Conservation (phyloP, 75 land plant genomes). For the Pseudotsuga menziesii region DNA sequence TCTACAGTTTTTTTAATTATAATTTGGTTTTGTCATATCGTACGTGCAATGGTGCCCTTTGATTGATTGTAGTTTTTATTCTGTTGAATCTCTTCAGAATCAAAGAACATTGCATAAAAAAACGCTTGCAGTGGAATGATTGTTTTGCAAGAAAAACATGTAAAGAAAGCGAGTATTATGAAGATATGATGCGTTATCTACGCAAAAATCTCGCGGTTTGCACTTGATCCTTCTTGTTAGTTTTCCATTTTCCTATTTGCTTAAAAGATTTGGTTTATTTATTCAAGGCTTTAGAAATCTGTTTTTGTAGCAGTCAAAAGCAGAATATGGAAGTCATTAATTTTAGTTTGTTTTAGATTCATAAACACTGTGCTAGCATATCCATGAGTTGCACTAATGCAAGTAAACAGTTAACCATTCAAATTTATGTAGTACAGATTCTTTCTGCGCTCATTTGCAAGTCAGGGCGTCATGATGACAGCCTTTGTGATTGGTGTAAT, state of each 20-base stretch:
- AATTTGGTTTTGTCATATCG: neutral
- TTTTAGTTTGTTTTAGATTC: neutral
- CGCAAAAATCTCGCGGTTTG: slow-evolving; percentile 92
- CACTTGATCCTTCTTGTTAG: neutral
- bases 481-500: neutral
- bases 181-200: slow-evolving; percentile 92
- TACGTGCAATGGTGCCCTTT: neutral
- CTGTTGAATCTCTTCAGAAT: slow-evolving; percentile 43
- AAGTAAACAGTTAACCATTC: neutral
- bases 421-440: neutral
- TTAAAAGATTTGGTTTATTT: neutral
- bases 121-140: slow-evolving; percentile 83
- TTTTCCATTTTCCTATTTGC: neutral
- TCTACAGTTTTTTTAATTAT: neutral
- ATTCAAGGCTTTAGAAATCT: no score
- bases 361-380: neutral
- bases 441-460: neutral
- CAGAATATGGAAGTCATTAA: neutral
- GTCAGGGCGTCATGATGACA: neutral
- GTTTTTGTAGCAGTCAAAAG: no score
- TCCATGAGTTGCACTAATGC: neutral
- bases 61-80: slow-evolving; percentile 4
- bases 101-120: slow-evolving; percentile 87
- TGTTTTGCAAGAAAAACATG: slow-evolving; percentile 88
- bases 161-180: slow-evolving; percentile 96